A percentile compares a stretch with the other conserved stretches of the same genome.
phyloP scores from a whole-genome alignment of 768 basidiomycete species.

The Cubamyces lactineus region DNA sequence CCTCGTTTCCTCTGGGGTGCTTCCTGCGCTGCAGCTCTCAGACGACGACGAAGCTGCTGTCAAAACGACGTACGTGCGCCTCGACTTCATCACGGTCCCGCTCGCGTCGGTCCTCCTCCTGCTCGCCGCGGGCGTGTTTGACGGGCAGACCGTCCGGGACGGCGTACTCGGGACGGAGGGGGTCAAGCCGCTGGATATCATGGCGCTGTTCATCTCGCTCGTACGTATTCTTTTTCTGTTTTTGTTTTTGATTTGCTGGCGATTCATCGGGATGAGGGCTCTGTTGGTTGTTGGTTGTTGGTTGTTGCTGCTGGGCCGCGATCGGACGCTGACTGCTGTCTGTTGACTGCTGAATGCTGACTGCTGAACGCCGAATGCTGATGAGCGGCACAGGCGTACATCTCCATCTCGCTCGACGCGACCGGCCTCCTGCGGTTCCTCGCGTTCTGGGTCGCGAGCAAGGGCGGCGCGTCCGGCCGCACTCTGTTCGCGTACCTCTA shows the following conservation, averaged over 20 bases:
- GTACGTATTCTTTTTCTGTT: slow-evolving; percentile 38
- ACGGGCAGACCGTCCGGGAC: slow-evolving; percentile 53
- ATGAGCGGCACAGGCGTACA: slow-evolving; percentile 55
- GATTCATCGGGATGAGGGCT: too few species aligned
- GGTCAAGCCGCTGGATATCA: slow-evolving; percentile 89
- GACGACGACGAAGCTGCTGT: too few species aligned
- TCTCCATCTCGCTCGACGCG: slow-evolving; percentile 88
- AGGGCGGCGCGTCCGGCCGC: slow-evolving; percentile 72
- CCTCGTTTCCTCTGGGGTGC: slow-evolving; percentile 4
- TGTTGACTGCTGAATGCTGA: too few species aligned
- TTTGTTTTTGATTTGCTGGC: too few species aligned
- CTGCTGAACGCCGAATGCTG: too few species aligned
- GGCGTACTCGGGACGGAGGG: slow-evolving; percentile 83
- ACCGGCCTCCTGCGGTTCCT: slow-evolving; percentile 87
- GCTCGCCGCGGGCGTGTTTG: slow-evolving; percentile 34
- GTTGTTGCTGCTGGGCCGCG: too few species aligned
- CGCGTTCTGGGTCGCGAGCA: slow-evolving; percentile 82
- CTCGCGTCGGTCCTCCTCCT: slow-evolving; percentile 35
- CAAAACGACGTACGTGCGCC: slow-evolving; percentile 25
- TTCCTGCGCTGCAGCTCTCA: not conserved
- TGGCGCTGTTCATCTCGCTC: slow-evolving; percentile 89
- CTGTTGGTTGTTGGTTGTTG: too few species aligned
- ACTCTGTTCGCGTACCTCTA: slow-evolving; percentile 83
- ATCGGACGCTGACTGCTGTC: too few species aligned
- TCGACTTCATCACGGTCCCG: slow-evolving; percentile 39